These are phyloP conservation scores for Lasiodiplodia theobromae DNA, from an alignment of 2,329 filamentous ascomycete genomes.

Conservation along the genomic window DNA sequence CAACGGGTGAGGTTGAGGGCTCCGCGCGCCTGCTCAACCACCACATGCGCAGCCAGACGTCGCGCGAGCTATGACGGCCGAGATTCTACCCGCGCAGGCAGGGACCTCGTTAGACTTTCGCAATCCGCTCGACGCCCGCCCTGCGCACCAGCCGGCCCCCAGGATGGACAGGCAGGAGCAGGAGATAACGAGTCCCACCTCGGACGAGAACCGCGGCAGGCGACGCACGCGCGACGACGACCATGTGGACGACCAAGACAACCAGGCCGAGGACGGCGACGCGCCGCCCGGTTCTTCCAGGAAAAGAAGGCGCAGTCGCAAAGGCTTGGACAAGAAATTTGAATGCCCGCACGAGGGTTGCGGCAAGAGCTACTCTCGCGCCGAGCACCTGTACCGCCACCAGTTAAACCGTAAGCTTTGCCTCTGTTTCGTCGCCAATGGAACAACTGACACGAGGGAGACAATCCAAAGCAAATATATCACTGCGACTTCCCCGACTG, in stretches of 20 bases:
- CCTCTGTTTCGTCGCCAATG: conserved; percentile 26
- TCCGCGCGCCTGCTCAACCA: conserved; percentile 17
- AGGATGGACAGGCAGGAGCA: conserved; percentile 25
- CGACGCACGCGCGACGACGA: conserved; percentile 47
- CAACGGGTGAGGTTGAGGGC: conserved; percentile 26
- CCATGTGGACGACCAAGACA: conserved; percentile 38
- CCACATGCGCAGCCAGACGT: conserved; percentile 14
- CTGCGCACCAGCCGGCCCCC: conserved; percentile 13
- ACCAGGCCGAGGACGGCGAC: conserved; percentile 36
- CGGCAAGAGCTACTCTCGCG: conserved; percentile 94
- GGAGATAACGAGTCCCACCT: conserved; percentile 27
- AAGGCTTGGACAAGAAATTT: conserved; percentile 76
- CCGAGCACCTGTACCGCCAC: conserved; percentile 95
- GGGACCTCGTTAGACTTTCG: conserved; percentile 26
- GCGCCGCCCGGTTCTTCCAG: conserved; percentile 42
- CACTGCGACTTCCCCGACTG: conserved; percentile 92
- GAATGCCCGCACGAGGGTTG: conserved; percentile 83
- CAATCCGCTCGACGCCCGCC: conserved; percentile 22
- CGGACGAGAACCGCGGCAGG: conserved; percentile 39
- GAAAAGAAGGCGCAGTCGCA: conserved; percentile 74
- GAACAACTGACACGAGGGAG: conserved; percentile 50
- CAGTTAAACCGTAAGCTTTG: conserved; percentile 84
- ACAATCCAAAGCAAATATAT: conserved; percentile 94
- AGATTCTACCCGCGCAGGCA: conserved; percentile 29
- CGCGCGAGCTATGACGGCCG: conserved; percentile 29